Conservation (phyloP, 768 basidiomycete species). For the Boletellus ananiceps region DNA sequence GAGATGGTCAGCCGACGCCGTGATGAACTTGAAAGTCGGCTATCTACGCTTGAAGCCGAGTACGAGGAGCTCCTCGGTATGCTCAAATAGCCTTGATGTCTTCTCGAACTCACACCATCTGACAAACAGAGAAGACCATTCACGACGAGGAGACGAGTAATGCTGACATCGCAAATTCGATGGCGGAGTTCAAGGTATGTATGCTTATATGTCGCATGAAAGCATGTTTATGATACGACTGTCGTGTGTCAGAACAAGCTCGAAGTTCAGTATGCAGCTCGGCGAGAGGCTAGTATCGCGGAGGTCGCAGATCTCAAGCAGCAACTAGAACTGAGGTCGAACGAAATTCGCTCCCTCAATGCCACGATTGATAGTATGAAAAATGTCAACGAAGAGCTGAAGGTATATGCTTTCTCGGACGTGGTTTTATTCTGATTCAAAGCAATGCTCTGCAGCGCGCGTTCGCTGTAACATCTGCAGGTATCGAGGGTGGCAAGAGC, state of each 20-base stretch:
- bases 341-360: conserved; percentile 81
- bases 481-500: conserved; percentile 95
- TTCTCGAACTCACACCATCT: conserved; percentile 9
- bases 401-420: conserved; percentile 51
- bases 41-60: conserved; percentile 80
- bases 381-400: conserved; percentile 95
- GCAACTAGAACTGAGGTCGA: conserved; percentile 78
- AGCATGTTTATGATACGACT: not conserved
- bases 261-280: conserved; percentile 89
- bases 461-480: conserved; percentile 94
- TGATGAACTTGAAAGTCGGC: conserved; percentile 83
- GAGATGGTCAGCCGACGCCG: conserved; percentile 77
- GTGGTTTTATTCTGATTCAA: conserved; percentile 4
- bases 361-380: conserved; percentile 89
- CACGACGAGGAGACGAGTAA: conserved; percentile 84
- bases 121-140: conserved; percentile 77
- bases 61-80: conserved; percentile 94
- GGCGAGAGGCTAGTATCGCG: conserved; percentile 81
- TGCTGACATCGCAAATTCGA: conserved; percentile 76
- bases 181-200: conserved; percentile 89
- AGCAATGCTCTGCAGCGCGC: conserved; percentile 62
- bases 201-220: conserved; percentile 2
- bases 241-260: conserved; percentile 67
- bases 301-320: conserved; percentile 86
- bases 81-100: conserved; percentile 22